phyloP scores from a whole-genome alignment of 257 asterid species.

The Rubia yunnanensis region DNA sequence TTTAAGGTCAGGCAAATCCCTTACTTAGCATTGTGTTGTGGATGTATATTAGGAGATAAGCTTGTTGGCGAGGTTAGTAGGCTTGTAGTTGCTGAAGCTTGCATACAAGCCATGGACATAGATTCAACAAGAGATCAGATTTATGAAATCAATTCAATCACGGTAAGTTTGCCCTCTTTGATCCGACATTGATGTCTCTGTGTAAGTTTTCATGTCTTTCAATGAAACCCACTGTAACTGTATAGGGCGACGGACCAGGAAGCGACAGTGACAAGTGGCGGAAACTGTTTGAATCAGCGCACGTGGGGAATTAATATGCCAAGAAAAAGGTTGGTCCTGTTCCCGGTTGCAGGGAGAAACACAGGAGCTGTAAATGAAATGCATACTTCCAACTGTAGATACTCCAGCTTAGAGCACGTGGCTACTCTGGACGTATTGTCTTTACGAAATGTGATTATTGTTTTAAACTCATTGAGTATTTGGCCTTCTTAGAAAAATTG shows the following conservation, averaged over 20 bases:
- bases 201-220: neutral
- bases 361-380: neutral
- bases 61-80: slow-evolving; percentile 94
- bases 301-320: slow-evolving; percentile 6
- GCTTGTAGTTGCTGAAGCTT: slow-evolving; percentile 94
- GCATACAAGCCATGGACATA: slow-evolving; percentile 80
- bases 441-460: neutral
- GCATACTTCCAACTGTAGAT: neutral
- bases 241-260: slow-evolving; percentile 99
- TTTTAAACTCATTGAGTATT: too few species aligned
- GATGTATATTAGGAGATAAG: slow-evolving; percentile 54
- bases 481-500: too few species aligned
- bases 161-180: slow-evolving; percentile 35
- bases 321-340: too few species aligned
- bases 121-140: slow-evolving; percentile 67
- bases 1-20: neutral
- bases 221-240: neutral
- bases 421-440: too few species aligned
- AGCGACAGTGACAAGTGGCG: slow-evolving; percentile 60
- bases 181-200: neutral
- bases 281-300: slow-evolving; percentile 56
- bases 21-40: neutral
- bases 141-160: slow-evolving; percentile 77
- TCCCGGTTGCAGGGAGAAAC: neutral
- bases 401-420: neutral